A percentile compares a stretch with the other conserved stretches of the same genome.
phyloP scores from a whole-genome alignment of 495 filamentous ascomycete species.

The Viridothelium virens region DNA sequence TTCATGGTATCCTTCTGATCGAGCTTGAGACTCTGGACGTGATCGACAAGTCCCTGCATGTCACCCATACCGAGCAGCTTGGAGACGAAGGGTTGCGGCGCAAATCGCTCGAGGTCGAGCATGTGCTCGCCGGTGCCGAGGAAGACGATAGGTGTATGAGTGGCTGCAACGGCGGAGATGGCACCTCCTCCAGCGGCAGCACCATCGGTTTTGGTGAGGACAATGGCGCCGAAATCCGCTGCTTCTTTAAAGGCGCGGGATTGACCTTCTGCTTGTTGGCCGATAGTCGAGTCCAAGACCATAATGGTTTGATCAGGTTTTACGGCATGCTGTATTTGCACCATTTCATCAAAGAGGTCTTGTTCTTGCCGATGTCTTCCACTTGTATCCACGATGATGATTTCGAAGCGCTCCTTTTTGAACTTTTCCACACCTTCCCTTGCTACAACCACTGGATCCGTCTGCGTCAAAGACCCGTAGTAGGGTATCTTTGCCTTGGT shows the following conservation, averaged over 20 bases:
- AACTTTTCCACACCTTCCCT: slow-evolving; percentile 95
- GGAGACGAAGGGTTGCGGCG: slow-evolving; percentile 79
- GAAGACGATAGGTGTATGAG: slow-evolving; percentile 93
- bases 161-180: slow-evolving; percentile 96
- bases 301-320: slow-evolving; percentile 96
- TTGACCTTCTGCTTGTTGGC: slow-evolving; percentile 90
- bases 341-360: slow-evolving; percentile 95
- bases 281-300: slow-evolving; percentile 93
- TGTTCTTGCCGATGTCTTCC: slow-evolving; percentile 91
- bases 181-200: slow-evolving; percentile 92
- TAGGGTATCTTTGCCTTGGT: slow-evolving; percentile 99
- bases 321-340: slow-evolving; percentile 87
- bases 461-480: slow-evolving; percentile 91
- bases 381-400: slow-evolving; percentile 97
- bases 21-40: slow-evolving; percentile 92
- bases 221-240: slow-evolving; percentile 95
- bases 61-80: slow-evolving; percentile 97
- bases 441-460: slow-evolving; percentile 87
- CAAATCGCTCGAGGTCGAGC: slow-evolving; percentile 88
- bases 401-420: slow-evolving; percentile 96
- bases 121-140: slow-evolving; percentile 96
- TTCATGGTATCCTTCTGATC: slow-evolving; percentile 99
- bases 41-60: slow-evolving; percentile 89
- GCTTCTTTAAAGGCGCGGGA: slow-evolving; percentile 95
- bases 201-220: slow-evolving; percentile 97